Evolutionary conservation across 1,139 yeast species (phyloP).

Genomic region (Debaryomyces psychrophilus): DNA sequence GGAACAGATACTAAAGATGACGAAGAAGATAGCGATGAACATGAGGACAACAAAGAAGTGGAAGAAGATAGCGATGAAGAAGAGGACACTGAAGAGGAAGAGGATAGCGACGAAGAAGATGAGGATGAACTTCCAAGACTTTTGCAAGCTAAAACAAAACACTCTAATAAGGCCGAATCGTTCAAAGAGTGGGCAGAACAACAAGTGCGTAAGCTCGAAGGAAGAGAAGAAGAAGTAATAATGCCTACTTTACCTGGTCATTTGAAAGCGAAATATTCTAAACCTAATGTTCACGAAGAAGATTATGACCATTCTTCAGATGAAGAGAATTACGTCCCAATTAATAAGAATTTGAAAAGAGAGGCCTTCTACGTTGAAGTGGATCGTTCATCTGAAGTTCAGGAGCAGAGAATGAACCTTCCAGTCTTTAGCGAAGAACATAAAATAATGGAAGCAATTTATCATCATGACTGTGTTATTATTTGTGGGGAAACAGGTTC

Average conservation of each 20-base stretch:
- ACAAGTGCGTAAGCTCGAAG: constrained; percentile 60
- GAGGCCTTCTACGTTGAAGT: constrained; percentile 73
- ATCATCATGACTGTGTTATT: constrained; percentile 87
- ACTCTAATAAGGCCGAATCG: constrained; percentile 45
- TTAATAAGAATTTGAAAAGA: constrained; percentile 56
- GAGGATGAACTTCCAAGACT: constrained; percentile 36
- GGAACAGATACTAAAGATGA: constrained; percentile 25
- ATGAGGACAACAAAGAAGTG: constrained; percentile 33
- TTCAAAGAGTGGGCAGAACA: constrained; percentile 66
- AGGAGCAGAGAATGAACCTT: constrained; percentile 64
- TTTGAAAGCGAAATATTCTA: constrained; percentile 45
- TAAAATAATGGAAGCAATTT: constrained; percentile 91
- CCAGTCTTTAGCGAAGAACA: constrained; percentile 95
- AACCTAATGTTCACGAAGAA: constrained; percentile 55
- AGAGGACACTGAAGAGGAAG: constrained; percentile 22
- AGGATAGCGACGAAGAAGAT: constrained; percentile 23
- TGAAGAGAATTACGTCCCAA: constrained; percentile 57
- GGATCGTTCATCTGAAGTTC: constrained; percentile 64
- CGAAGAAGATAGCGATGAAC: constrained; percentile 43
- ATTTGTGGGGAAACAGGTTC: constrained; percentile 94
- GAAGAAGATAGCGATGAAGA: constrained; percentile 21
- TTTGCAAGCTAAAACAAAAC: constrained; percentile 44
- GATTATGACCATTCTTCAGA: constrained; percentile 65
- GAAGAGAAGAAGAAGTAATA: constrained; percentile 49
- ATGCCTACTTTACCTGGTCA: constrained; percentile 57